phyloP scores from a whole-genome alignment of 352 stramenopile species.

The Phytopythium chamaehyphon region DNA sequence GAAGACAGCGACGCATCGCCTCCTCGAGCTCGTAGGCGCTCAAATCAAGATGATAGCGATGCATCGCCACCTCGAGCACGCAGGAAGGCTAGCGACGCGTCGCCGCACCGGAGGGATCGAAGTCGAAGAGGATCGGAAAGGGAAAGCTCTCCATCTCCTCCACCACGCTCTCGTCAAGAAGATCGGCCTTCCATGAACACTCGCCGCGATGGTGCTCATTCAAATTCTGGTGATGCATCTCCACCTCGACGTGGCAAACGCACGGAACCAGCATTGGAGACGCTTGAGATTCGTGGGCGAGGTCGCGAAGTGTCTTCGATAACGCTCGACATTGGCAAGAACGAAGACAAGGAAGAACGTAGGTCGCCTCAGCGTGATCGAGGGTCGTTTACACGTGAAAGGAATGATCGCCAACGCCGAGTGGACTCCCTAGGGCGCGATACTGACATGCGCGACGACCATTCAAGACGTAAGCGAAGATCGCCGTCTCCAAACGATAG shows the following conservation, averaged over 20 bases:
- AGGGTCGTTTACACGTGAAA: too few relatives aligned
- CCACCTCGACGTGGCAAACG: not conserved
- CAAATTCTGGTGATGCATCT: not conserved
- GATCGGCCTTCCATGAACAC: too few relatives aligned
- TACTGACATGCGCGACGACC: not conserved
- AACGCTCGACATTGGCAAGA: too few relatives aligned
- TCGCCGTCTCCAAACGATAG: not conserved
- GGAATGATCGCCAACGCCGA: conserved; percentile 6
- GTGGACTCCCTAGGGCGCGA: conserved; percentile 20
- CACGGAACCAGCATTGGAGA: not conserved
- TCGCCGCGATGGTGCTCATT: too few relatives aligned
- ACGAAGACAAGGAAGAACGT: too few relatives aligned
- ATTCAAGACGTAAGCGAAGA: not conserved
- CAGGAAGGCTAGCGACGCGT: conserved; percentile 3
- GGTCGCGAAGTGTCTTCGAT: too few relatives aligned
- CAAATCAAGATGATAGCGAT: conserved; percentile 8
- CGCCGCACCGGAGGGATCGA: conserved; percentile 8
- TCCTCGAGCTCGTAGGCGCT: conserved; percentile 9
- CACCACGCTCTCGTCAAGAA: too few relatives aligned
- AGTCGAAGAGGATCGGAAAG: not conserved
- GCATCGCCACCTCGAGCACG: conserved; percentile 8
- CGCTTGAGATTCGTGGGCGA: too few relatives aligned
- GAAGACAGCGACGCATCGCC: conserved; percentile 13
- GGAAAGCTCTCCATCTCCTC: too few relatives aligned
- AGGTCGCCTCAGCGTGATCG: too few relatives aligned